Base-by-base conservation (phyloP, 805 yeast genomes). In the Candida nemodendra region DNA sequence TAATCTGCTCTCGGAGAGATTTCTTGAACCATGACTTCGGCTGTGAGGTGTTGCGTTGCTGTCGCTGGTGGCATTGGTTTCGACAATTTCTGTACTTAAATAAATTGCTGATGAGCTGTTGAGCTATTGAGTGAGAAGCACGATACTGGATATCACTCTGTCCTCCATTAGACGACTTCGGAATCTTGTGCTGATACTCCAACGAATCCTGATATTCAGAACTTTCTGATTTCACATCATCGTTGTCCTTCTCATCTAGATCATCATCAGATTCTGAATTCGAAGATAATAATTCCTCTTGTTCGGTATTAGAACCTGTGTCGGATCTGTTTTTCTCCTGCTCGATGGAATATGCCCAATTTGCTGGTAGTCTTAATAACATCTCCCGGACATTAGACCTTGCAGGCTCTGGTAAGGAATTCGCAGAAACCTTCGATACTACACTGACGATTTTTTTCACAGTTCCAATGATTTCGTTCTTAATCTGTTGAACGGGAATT, bases 361-460 rank as follows among this genome's bases (percentile, higher is more conserved):
- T 74, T 26, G 72, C 62, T 1, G 98, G 99, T 32, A 91, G 68
- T 41, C 76, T 74, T 35, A 93, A 67, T 12, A 91, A 72, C 26
- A 84, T 81, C 45, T 83, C 85, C 25, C 97, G 72, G 11, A 93
- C 95, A 34, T 84, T 81, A 2, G 83, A 68, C 47, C 95, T 76
- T 6, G 89, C 88, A 3, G 86, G 84, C 47, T 82, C 88, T 6
- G 89, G 87, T 23, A 84, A 60, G 3, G 88, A 77, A 42, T 71
- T 77, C 0, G 90, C 88, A 1, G 89, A 85, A 50, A 87, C 86
- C 46, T 84, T 85, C 3, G 97, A 86, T 9, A 93, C 84, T 26
- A 91, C 78, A 27, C 80, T 78, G 24, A 90, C 89, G 32, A 89
- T 88, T 56, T 88, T 91, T 58, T 87, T 86, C 18, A 93, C 90